phyloP scores from a whole-genome alignment of 2,329 filamentous ascomycete species.

The Lithohypha guttulata region DNA sequence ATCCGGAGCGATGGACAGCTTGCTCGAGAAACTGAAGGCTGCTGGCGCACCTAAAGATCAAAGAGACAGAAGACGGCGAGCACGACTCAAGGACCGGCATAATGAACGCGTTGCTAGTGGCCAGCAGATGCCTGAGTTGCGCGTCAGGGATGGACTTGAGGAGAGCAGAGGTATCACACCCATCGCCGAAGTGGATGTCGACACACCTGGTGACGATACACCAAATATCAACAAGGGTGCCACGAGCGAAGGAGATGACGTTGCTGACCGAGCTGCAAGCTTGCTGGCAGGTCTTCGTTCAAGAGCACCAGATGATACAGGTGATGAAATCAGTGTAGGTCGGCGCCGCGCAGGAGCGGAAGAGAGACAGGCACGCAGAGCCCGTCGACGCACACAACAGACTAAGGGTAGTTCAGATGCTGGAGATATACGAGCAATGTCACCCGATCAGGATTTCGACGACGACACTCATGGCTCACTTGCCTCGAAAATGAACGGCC shows the following conservation, averaged over 20 bases:
- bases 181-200: constrained; percentile 19
- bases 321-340: constrained; percentile 46
- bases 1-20: constrained; percentile 87
- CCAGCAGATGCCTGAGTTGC: constrained; percentile 68
- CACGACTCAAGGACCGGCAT: constrained; percentile 79
- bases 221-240: constrained; percentile 25
- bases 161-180: constrained; percentile 34
- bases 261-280: constrained; percentile 73
- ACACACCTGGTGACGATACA: constrained; percentile 17
- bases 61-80: constrained; percentile 74
- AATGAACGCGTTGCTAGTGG: constrained; percentile 83
- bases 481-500: constrained; percentile 10
- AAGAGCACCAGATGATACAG: constrained; percentile 39
- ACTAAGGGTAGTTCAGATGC: constrained; percentile 23
- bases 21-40: constrained; percentile 87
- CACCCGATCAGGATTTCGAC: constrained; percentile 13
- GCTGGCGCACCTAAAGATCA: constrained; percentile 84
- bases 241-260: constrained; percentile 52
- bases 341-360: constrained; percentile 63
- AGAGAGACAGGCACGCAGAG: constrained; percentile 57
- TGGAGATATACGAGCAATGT: constrained; percentile 17
- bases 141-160: constrained; percentile 44
- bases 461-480: constrained; percentile 3
- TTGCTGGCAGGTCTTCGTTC: constrained; percentile 69
- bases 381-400: constrained; percentile 53